phyloP scores from a whole-genome alignment of 192 early-diverging fungal genomes.

The Cetraspora pellucida region DNA sequence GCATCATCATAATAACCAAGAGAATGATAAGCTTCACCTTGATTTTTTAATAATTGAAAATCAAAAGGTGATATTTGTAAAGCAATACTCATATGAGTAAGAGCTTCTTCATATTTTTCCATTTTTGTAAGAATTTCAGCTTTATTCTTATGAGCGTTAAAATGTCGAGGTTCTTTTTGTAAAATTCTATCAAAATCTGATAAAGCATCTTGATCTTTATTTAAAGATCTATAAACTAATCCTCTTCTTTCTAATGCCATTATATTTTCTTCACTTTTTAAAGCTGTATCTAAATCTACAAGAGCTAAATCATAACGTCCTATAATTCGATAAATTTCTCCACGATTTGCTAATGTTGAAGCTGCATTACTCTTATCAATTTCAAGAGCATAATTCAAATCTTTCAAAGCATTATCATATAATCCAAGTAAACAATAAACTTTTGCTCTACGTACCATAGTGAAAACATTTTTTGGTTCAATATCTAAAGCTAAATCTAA shows the following conservation, averaged over 20 bases:
- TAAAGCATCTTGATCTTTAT: constrained; percentile 13
- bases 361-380: background rate
- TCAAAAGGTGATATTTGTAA: constrained; percentile 10
- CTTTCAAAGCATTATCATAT: constrained; percentile 7
- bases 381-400: constrained; percentile 9
- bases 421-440: background rate
- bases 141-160: background rate
- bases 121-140: background rate
- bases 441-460: constrained; percentile 7
- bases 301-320: constrained; percentile 18
- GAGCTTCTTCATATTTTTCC: constrained; percentile 1
- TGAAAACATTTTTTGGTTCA: constrained; percentile 14
- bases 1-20: constrained; percentile 1
- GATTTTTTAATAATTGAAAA: background rate
- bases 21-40: background rate
- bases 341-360: constrained; percentile 8
- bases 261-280: background rate
- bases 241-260: constrained; percentile 14
- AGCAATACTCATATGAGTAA: background rate
- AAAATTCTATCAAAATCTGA: constrained; percentile 17
- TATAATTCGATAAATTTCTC: constrained; percentile 16
- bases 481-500: constrained; percentile 18
- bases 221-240: background rate
- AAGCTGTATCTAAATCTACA: constrained; percentile 6
- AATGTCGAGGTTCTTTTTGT: background rate